Evolutionary conservation across 1,284 basidiomycete genomes (phyloP).

Genomic region (Exobasidium rhododendri): DNA sequence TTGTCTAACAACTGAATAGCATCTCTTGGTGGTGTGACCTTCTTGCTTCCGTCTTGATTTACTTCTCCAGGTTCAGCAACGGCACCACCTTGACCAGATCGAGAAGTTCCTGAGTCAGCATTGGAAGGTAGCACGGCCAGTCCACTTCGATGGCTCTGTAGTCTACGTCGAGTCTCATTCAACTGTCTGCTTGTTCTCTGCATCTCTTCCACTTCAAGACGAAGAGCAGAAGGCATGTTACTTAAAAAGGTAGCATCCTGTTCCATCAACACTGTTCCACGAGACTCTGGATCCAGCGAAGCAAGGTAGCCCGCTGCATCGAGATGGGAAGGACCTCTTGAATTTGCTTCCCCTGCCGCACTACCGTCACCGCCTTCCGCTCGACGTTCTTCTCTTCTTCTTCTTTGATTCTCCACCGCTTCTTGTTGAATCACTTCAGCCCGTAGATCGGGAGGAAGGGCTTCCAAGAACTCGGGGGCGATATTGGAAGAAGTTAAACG

Average conservation of each 20-base stretch:
- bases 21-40: conserved; percentile 58
- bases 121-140: neutral
- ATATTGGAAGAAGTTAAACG: conserved; percentile 64
- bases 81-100: conserved; percentile 17
- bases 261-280: conserved; percentile 80
- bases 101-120: neutral
- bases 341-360: too few species aligned
- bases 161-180: conserved; percentile 12
- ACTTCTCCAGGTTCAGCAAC: conserved; percentile 43
- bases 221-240: conserved; percentile 62
- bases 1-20: conserved; percentile 93
- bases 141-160: neutral
- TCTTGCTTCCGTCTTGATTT: neutral
- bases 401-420: conserved; percentile 68
- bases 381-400: conserved; percentile 57
- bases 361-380: conserved; percentile 11
- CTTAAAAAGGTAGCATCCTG: conserved; percentile 79
- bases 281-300: conserved; percentile 73
- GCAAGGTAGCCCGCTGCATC: conserved; percentile 83
- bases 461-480: conserved; percentile 90
- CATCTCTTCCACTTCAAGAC: conserved; percentile 18
- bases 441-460: conserved; percentile 89
- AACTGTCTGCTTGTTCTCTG: conserved; percentile 21
- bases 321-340: conserved; percentile 59
- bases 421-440: conserved; percentile 96